A percentile compares a stretch with the other conserved stretches of the same genome.
Evolutionary conservation across 345 rosid genomes (phyloP).

Genomic region (Syzygium jambos): DNA sequence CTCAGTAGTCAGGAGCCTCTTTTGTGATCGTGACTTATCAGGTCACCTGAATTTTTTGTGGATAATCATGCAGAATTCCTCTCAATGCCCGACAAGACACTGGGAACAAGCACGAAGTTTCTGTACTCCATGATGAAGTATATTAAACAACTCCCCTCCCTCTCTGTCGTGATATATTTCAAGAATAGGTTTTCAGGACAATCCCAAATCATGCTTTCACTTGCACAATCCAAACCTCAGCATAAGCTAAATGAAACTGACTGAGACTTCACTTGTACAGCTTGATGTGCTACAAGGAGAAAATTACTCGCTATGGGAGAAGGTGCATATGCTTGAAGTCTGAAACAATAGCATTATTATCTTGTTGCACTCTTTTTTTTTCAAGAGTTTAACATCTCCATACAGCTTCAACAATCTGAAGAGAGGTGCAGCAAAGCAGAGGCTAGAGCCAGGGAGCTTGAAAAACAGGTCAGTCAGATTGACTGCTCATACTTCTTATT

Average conservation of each 20-base stretch:
- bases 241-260: constrained; percentile 7
- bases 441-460: constrained; percentile 83
- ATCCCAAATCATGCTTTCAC: not conserved
- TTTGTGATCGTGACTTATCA: not conserved
- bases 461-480: constrained; percentile 58
- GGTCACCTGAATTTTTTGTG: not conserved
- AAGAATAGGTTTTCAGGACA: not conserved
- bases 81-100: constrained; percentile 42
- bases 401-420: constrained; percentile 29
- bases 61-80: constrained; percentile 38
- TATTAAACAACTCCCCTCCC: not conserved
- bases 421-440: constrained; percentile 74
- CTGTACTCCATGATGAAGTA: constrained; percentile 94
- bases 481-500: not conserved
- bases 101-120: constrained; percentile 77
- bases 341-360: not conserved
- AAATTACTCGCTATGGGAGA: not conserved
- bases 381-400: constrained; percentile 42
- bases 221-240: constrained; percentile 20
- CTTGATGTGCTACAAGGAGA: constrained; percentile 20
- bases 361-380: not conserved
- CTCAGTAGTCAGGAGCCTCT: not conserved
- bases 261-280: constrained; percentile 29
- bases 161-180: not conserved
- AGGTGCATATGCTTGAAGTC: not conserved